phyloP scores from a whole-genome alignment of 805 yeast genomes.

The Candida mattraensis region DNA sequence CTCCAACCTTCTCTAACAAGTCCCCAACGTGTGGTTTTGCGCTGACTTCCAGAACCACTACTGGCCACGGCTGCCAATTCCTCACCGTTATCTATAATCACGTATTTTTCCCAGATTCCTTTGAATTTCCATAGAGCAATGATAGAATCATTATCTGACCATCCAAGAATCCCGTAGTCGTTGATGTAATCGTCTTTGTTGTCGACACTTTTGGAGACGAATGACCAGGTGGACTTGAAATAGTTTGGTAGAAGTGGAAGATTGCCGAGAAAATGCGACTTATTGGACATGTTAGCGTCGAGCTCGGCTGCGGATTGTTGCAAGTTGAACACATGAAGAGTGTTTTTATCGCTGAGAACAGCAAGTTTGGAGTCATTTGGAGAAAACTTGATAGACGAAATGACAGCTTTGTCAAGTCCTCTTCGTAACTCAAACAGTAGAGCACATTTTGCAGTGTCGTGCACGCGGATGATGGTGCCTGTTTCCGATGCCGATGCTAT shows the following conservation, averaged over 20 bases:
- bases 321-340: constrained; percentile 78
- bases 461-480: constrained; percentile 78
- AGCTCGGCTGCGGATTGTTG: constrained; percentile 31
- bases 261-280: constrained; percentile 65
- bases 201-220: constrained; percentile 64
- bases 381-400: constrained; percentile 82
- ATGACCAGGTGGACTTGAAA: constrained; percentile 85
- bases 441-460: constrained; percentile 65
- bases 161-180: constrained; percentile 56
- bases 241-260: constrained; percentile 61
- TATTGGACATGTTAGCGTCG: constrained; percentile 36
- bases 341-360: constrained; percentile 83
- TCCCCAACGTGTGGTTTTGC: constrained; percentile 42
- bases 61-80: constrained; percentile 7
- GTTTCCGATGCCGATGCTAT: constrained; percentile 80
- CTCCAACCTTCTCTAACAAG: constrained; percentile 74
- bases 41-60: constrained; percentile 1
- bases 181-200: constrained; percentile 32
- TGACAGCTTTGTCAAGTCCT: constrained; percentile 81
- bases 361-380: constrained; percentile 77
- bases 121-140: constrained; percentile 72
- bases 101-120: constrained; percentile 86
- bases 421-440: constrained; percentile 83
- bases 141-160: constrained; percentile 74
- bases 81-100: constrained; percentile 53